Base-by-base conservation (phyloP, 805 yeast species). In the Tetrapisispora namnaoensis region DNA sequence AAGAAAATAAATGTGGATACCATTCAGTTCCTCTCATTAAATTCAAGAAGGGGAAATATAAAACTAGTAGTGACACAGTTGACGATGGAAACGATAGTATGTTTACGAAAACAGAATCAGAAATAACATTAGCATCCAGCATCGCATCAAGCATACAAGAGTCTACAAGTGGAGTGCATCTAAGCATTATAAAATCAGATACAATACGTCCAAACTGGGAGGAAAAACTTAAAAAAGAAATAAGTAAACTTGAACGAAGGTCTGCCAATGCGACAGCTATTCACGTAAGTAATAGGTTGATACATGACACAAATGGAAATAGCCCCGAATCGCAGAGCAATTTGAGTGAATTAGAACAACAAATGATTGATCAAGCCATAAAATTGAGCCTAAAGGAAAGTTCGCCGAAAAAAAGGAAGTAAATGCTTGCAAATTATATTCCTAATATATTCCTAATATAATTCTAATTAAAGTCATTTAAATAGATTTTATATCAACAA, bases 181-280 rank as follows among this genome's bases (percentile, higher is more conserved):
- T 18, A 18, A 10, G 8, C 27, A 9, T 86, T 4, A 74, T 89
- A 24, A 81, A 91, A 0, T 79, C 88, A 10, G 99, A 91, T 67
- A 69, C 66, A 53, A 86, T 91, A 39, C 74, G 97, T 46, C 98
- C 99, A 1, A 96, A 87, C 60, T 91, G 99, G 99, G 89, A 86
- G 58, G 67, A 73, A 18, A 84, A 80, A 53, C 74, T 91, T 44
- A 71, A 75, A 9, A 73, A 78, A 45, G 95, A 96, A 4, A 76
- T 90, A 46, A 75, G 82, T 50, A 82, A 82, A 54, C 69, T 88
- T 35, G 96, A 95, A 0, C 76, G 95, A 50, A 76, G 88, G 58
- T 82, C 96, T 0, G 97, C 97, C 0, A 87, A 95, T 14, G 98
- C 98, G 0, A 86, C 87, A 34, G 96, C 96, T 0, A 78, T 91